A percentile compares a stretch with the other conserved stretches of the same genome.
Conservation (phyloP, 441 rosid genomes). For the Dalechampia spathulata region DNA sequence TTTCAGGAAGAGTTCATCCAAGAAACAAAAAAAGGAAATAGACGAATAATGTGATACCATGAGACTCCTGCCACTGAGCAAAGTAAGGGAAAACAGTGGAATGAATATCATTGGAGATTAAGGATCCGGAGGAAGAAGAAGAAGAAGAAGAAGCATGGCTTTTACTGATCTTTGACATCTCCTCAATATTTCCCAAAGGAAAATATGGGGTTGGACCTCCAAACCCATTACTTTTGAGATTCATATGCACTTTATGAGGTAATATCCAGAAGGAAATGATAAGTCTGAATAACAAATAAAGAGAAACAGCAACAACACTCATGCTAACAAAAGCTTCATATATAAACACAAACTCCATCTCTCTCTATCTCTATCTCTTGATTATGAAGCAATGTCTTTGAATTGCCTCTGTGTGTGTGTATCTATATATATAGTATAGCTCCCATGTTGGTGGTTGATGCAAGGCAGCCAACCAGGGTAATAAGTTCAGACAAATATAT, state of each 20-base stretch:
- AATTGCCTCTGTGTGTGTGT: too few relatives aligned
- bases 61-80: conserved; percentile 63
- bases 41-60: too few relatives aligned
- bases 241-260: conserved; percentile 41
- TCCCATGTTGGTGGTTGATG: too few relatives aligned
- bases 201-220: conserved; percentile 73
- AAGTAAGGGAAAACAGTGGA: conserved; percentile 72
- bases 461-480: too few relatives aligned
- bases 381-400: too few relatives aligned
- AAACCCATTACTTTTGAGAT: conserved; percentile 60
- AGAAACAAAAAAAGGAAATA: too few relatives aligned
- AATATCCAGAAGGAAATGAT: conserved; percentile 50
- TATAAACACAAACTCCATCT: too few relatives aligned
- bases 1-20: too few relatives aligned
- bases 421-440: too few relatives aligned
- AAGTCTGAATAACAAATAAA: conserved; percentile 30
- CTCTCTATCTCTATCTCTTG: too few relatives aligned
- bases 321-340: too few relatives aligned
- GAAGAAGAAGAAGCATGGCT: neutral
- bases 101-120: conserved; percentile 77
- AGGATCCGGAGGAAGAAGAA: conserved; percentile 17
- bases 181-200: conserved; percentile 61
- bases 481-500: too few relatives aligned
- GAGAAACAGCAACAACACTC: conserved; percentile 16
- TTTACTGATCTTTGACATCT: conserved; percentile 40